phyloP scores from a whole-genome alignment of 768 basidiomycete species.

The Tubosaeta sp. region DNA sequence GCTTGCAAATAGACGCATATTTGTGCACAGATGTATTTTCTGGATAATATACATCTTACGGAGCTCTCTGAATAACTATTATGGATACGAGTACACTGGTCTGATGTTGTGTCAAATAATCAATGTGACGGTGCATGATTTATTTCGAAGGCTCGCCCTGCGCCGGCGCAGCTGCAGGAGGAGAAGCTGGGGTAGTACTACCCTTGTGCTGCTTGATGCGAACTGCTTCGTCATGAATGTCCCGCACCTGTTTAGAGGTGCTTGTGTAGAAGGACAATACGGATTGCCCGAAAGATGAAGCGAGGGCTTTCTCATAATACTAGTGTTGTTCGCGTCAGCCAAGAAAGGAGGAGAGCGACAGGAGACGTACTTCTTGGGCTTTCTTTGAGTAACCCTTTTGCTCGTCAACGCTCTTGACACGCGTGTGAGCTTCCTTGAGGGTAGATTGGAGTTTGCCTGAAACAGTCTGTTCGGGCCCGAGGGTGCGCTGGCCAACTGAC shows the following conservation, averaged over 20 bases:
- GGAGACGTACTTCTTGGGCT: constrained; percentile 57
- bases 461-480: constrained; percentile 80
- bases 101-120: background rate
- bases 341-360: background rate
- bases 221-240: constrained; percentile 91
- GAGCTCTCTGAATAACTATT: background rate
- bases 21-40: background rate
- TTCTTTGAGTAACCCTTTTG: constrained; percentile 70
- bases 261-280: constrained; percentile 81
- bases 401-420: constrained; percentile 74
- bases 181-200: constrained; percentile 10
- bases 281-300: constrained; percentile 73
- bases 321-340: constrained; percentile 25
- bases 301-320: constrained; percentile 76
- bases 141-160: constrained; percentile 13
- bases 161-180: constrained; percentile 5
- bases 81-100: constrained; percentile 8
- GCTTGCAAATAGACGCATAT: background rate
- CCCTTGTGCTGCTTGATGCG: constrained; percentile 70
- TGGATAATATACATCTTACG: background rate
- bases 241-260: constrained; percentile 82
- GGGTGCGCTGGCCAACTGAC: constrained; percentile 59
- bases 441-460: constrained; percentile 67
- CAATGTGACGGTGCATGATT: background rate
- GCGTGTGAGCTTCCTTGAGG: constrained; percentile 58